A percentile compares a stretch with the other conserved stretches of the same genome.
Conservation (phyloP, 257 asterid species). For the Jacaranda copaia region DNA sequence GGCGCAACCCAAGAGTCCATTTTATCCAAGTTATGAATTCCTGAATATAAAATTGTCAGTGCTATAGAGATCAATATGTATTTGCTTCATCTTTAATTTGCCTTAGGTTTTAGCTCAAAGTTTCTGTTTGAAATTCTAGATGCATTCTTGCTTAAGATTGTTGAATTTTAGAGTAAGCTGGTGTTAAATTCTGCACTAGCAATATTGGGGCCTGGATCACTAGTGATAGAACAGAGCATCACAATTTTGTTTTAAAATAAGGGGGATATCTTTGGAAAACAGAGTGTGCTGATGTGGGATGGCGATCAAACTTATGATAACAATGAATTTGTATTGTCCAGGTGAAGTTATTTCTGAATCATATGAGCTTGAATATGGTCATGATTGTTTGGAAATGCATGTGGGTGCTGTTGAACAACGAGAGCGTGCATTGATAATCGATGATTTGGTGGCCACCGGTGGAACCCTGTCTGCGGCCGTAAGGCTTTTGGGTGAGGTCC, state of each 20-base stretch:
- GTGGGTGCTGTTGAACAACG: slow-evolving; percentile 71
- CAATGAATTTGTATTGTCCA: slow-evolving; percentile 37
- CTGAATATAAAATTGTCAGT: slow-evolving; percentile 10
- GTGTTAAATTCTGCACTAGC: too few relatives aligned
- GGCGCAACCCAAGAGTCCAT: neutral
- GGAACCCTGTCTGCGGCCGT: slow-evolving; percentile 91
- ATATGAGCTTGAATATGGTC: slow-evolving; percentile 88
- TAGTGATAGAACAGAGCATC: too few relatives aligned
- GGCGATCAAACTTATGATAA: neutral
- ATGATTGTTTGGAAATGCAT: slow-evolving; percentile 86
- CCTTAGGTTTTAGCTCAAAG: neutral
- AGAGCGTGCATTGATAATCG: slow-evolving; percentile 73
- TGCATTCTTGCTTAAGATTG: neutral
- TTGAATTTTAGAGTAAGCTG: neutral
- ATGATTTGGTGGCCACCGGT: slow-evolving; percentile 93
- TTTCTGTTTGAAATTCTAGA: neutral
- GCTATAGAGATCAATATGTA: neutral
- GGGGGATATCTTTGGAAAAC: neutral
- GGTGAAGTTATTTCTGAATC: slow-evolving; percentile 77
- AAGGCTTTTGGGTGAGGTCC: slow-evolving; percentile 68
- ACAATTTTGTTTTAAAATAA: neutral
- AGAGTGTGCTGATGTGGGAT: neutral
- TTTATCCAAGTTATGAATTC: neutral
- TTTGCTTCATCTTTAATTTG: neutral
- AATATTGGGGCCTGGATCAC: too few relatives aligned